phyloP scores from a whole-genome alignment of 2,329 filamentous ascomycete species.

The Pestalotiopsis sp. region DNA sequence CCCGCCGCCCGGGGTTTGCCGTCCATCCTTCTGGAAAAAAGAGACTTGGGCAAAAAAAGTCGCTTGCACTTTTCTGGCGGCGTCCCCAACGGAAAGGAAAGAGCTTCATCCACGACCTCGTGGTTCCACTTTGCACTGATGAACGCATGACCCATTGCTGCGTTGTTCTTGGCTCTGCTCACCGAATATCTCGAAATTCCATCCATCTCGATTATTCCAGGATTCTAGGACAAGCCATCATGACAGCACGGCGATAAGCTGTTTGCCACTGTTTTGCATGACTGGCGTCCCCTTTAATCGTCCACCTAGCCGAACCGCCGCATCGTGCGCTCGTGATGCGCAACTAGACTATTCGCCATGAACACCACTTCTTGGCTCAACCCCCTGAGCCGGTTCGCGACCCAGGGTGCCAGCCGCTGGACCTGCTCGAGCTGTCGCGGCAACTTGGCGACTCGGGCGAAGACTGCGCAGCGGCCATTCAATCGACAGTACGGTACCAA shows the following conservation, averaged over 20 bases:
- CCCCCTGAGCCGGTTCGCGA: conserved; percentile 40
- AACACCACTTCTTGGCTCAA: conserved; percentile 39
- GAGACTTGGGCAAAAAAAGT: background rate
- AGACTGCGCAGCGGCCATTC: conserved; percentile 25
- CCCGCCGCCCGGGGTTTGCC: conserved; percentile 8
- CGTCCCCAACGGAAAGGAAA: conserved; percentile 17
- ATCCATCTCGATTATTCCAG: background rate
- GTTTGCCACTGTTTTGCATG: background rate
- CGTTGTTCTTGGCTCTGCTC: background rate
- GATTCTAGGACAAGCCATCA: background rate
- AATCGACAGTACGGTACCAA: conserved; percentile 27
- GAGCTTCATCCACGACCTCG: background rate
- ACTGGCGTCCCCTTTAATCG: background rate
- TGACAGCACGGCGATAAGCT: background rate
- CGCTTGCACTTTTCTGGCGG: conserved; percentile 9
- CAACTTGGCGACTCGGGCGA: conserved; percentile 38
- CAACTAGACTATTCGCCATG: conserved; percentile 34
- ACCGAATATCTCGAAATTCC: background rate
- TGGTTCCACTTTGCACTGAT: conserved; percentile 11
- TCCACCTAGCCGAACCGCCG: background rate
- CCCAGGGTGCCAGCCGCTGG: conserved; percentile 42
- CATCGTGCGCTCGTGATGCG: background rate
- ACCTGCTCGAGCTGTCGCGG: conserved; percentile 49
- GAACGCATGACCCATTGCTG: background rate
- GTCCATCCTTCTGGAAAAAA: background rate